Evolutionary conservation across 345 rosid genomes (phyloP).

Genomic region (Cardamine chenopodiifolia): DNA sequence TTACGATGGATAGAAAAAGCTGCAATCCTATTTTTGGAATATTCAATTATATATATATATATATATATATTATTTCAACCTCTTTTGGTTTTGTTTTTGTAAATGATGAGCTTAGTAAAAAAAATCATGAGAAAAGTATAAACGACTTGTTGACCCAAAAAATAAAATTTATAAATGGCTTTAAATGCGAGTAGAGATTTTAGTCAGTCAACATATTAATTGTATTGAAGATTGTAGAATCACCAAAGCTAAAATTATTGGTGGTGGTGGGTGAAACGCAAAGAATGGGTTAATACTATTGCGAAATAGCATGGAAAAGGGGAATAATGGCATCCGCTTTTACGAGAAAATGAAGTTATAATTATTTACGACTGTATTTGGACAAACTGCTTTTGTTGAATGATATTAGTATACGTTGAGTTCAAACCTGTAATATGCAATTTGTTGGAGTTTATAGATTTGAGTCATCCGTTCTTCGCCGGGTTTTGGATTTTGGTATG

Average conservation of each 20-base stretch:
- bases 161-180: background rate
- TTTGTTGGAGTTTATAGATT: background rate
- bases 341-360: background rate
- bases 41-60: background rate
- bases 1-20: conserved; percentile 21
- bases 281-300: conserved; percentile 17
- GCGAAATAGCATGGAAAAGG: conserved; percentile 19
- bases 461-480: background rate
- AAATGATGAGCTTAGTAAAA: conserved; percentile 3
- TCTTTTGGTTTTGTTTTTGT: conserved; percentile 1
- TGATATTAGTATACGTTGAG: background rate
- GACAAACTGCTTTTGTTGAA: background rate
- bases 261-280: conserved; percentile 31
- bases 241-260: conserved; percentile 20
- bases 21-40: conserved; percentile 12
- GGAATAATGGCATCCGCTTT: background rate
- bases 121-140: background rate
- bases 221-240: background rate
- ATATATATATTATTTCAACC: background rate
- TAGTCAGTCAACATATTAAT: conserved; percentile 25
- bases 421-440: background rate
- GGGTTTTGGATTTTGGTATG: background rate
- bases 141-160: background rate
- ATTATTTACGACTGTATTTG: background rate
- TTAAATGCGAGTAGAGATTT: background rate